Evolutionary conservation across 2,329 filamentous ascomycete genomes (phyloP).

Genomic region (Trichoderma atrobrunneum): DNA sequence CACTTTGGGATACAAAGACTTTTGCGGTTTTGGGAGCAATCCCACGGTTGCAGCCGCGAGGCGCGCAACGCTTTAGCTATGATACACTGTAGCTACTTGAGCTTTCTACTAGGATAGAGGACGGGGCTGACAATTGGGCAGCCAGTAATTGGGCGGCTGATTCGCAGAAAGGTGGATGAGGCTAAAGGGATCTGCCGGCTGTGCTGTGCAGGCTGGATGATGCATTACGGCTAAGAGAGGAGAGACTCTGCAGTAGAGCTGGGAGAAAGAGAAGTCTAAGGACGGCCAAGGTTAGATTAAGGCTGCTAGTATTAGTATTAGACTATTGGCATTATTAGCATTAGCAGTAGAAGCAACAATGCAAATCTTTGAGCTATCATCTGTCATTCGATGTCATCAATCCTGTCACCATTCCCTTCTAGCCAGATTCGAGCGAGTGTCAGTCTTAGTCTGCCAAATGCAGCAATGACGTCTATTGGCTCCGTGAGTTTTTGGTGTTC

Average conservation of each 20-base stretch:
- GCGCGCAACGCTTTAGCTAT: not conserved
- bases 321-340: not conserved
- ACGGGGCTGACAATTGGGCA: slow-evolving; percentile 1
- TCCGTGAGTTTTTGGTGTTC: not conserved
- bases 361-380: not conserved
- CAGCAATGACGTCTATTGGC: not conserved
- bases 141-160: slow-evolving; percentile 2
- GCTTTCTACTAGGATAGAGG: not conserved
- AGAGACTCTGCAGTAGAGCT: not conserved
- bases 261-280: not conserved
- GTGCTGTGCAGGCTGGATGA: not conserved
- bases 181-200: slow-evolving; percentile 14
- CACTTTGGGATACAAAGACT: not conserved
- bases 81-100: not conserved
- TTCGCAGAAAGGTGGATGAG: not conserved
- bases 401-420: not conserved
- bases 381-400: not conserved
- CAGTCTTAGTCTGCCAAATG: not conserved
- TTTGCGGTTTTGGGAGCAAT: not conserved
- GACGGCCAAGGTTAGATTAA: not conserved
- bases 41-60: not conserved
- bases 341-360: not conserved
- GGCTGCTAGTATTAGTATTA: not conserved
- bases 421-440: not conserved
- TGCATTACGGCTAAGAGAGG: not conserved